A percentile compares a stretch with the other conserved stretches of the same genome.
Evolutionary conservation across 2,329 filamentous ascomycete genomes (phyloP).

Genomic region (Penicillium expansum): DNA sequence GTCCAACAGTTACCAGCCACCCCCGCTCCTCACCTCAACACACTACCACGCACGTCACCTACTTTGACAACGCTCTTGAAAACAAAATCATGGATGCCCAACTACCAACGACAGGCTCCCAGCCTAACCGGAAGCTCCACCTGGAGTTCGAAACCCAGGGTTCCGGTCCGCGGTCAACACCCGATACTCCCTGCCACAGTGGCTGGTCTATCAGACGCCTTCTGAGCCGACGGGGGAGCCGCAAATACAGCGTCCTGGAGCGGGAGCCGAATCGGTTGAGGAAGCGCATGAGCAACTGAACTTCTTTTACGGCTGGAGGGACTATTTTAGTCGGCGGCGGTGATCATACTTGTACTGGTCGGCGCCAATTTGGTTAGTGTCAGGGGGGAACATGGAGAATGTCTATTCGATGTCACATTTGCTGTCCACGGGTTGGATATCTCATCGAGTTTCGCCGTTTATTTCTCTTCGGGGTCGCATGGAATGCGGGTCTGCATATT

Average conservation of each 20-base stretch:
- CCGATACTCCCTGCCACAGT: background rate
- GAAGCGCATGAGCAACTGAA: constrained; percentile 21
- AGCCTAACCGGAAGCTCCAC: background rate
- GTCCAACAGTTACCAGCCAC: background rate
- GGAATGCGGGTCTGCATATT: background rate
- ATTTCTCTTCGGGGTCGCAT: background rate
- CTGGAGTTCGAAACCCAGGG: background rate
- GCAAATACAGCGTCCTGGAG: constrained; percentile 22
- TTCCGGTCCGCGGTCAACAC: background rate
- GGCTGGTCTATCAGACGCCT: constrained; percentile 23
- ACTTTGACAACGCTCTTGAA: background rate
- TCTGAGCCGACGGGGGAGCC: constrained; percentile 21
- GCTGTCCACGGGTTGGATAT: background rate
- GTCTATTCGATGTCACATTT: background rate
- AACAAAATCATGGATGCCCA: constrained; percentile 21
- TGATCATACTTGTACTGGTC: background rate
- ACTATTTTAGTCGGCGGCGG: background rate
- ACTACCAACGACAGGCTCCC: constrained; percentile 11
- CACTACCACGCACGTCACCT: background rate
- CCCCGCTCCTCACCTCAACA: constrained; percentile 7
- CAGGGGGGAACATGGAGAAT: background rate
- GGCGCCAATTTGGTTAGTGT: background rate
- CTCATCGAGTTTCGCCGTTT: background rate
- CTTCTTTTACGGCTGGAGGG: background rate
- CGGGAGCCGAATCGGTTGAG: constrained; percentile 25